Conservation (phyloP, 345 rosid species). For the Hirschfeldia incana region DNA sequence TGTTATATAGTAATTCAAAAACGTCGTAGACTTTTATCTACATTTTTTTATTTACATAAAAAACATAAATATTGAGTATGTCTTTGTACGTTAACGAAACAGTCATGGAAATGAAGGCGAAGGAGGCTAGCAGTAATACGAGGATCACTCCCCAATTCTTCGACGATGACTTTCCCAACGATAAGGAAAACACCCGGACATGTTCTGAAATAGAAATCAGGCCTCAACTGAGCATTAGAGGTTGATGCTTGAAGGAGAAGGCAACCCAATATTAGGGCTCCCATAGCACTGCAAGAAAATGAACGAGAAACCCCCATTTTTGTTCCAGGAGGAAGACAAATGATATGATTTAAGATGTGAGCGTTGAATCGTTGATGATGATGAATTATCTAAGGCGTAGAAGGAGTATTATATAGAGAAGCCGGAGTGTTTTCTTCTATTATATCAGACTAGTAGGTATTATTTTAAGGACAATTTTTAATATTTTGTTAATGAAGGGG, state of each 20-base stretch:
- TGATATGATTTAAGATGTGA: background rate
- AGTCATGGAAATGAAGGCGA: slow-evolving; percentile 17
- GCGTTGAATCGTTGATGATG: slow-evolving; percentile 3
- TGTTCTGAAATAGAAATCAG: slow-evolving; percentile 28
- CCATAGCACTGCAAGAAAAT: slow-evolving; percentile 25
- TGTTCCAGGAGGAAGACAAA: background rate
- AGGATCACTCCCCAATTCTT: slow-evolving; percentile 20
- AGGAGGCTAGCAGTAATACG: slow-evolving; percentile 37
- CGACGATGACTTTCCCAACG: slow-evolving; percentile 22
- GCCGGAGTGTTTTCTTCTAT: slow-evolving; percentile 9
- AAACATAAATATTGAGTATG: background rate
- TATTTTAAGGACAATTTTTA: background rate
- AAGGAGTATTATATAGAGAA: slow-evolving; percentile 27
- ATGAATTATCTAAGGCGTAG: background rate
- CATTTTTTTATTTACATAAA: background rate
- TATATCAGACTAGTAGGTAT: slow-evolving; percentile 5
- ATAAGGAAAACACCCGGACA: slow-evolving; percentile 23
- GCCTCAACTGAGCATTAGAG: slow-evolving; percentile 33
- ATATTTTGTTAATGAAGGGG: background rate
- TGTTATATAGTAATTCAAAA: background rate
- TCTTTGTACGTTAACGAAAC: slow-evolving; percentile 31
- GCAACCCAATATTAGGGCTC: slow-evolving; percentile 12
- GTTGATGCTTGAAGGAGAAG: slow-evolving; percentile 34
- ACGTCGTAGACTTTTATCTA: background rate
- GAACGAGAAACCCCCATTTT: slow-evolving; percentile 24